Percentiles rank a stretch among this genome's conserved stretches.
These are phyloP conservation scores for Lentinula raphanica DNA, from an alignment of 768 basidiomycete species.

Conservation along the genomic window DNA sequence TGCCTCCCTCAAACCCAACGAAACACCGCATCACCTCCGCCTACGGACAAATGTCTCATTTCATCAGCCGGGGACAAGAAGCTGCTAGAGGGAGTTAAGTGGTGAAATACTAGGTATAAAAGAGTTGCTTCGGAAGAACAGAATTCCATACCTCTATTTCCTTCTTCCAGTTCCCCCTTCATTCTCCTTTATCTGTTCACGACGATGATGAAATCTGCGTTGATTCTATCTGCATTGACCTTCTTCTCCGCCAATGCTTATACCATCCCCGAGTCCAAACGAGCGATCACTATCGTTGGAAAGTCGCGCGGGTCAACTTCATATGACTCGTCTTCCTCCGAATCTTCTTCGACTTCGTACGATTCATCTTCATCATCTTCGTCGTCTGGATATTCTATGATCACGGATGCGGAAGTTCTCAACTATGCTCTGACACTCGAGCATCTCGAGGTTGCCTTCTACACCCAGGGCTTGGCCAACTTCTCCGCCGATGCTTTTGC, in stretches of 20 bases:
- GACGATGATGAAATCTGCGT: conserved; percentile 31
- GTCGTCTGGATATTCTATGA: conserved; percentile 43
- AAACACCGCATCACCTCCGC: too few relatives aligned
- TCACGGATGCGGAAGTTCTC: conserved; percentile 23
- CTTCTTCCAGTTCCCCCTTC: conserved; percentile 14
- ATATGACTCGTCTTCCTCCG: conserved; percentile 10
- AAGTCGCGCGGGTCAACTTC: background rate
- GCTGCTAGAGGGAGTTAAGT: background rate
- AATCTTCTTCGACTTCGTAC: conserved; percentile 14
- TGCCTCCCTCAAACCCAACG: too few relatives aligned
- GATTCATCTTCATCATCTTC: conserved; percentile 13
- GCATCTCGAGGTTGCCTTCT: conserved; percentile 44
- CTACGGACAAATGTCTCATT: too few relatives aligned
- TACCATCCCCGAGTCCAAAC: background rate
- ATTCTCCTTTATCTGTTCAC: conserved; percentile 29
- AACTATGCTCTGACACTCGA: conserved; percentile 48
- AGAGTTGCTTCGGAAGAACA: background rate
- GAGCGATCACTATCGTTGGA: background rate
- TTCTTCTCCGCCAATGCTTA: conserved; percentile 7
- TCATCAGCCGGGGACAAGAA: background rate
- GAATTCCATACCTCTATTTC: background rate
- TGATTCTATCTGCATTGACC: conserved; percentile 20
- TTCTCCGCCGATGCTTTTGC: conserved; percentile 42
- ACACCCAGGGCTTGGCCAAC: conserved; percentile 35
- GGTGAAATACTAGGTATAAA: background rate